These are phyloP conservation scores for Trematosphaeria pertusa DNA, from an alignment of 2,329 filamentous ascomycete genomes.

Conservation along the genomic window DNA sequence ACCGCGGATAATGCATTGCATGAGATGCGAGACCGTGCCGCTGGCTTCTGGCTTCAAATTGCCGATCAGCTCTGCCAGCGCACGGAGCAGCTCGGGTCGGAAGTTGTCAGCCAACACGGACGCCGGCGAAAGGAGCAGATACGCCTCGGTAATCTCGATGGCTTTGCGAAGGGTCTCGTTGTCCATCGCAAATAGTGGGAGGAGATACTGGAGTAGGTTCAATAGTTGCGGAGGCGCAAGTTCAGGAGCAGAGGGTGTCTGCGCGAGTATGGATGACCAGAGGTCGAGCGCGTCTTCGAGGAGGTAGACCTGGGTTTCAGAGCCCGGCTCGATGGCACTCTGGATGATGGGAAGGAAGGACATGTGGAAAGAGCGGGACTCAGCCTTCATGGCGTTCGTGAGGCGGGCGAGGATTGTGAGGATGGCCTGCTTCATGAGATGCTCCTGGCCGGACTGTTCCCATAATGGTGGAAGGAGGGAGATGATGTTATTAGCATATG, in stretches of 20 bases:
- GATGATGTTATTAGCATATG: conserved; percentile 81
- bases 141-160: conserved; percentile 58
- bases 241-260: conserved; percentile 56
- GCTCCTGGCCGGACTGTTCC: conserved; percentile 84
- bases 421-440: conserved; percentile 93
- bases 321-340: conserved; percentile 78
- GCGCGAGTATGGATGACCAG: conserved; percentile 79
- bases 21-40: conserved; percentile 54
- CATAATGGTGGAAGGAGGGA: conserved; percentile 80
- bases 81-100: conserved; percentile 47
- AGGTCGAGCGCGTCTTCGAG: conserved; percentile 92
- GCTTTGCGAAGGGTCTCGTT: conserved; percentile 57
- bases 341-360: conserved; percentile 83
- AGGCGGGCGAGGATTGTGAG: conserved; percentile 84
- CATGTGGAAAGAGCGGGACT: conserved; percentile 78
- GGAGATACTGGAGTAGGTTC: conserved; percentile 52
- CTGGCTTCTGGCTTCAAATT: conserved; percentile 57
- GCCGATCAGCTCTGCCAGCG: conserved; percentile 53
- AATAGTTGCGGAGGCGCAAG: conserved; percentile 53
- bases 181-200: conserved; percentile 57
- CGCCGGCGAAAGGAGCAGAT: conserved; percentile 55
- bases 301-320: conserved; percentile 70
- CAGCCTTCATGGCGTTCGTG: conserved; percentile 81
- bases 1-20: conserved; percentile 58
- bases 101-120: conserved; percentile 54